Base-by-base conservation (phyloP, 768 basidiomycete genomes). In the Ephemerocybe angulata region DNA sequence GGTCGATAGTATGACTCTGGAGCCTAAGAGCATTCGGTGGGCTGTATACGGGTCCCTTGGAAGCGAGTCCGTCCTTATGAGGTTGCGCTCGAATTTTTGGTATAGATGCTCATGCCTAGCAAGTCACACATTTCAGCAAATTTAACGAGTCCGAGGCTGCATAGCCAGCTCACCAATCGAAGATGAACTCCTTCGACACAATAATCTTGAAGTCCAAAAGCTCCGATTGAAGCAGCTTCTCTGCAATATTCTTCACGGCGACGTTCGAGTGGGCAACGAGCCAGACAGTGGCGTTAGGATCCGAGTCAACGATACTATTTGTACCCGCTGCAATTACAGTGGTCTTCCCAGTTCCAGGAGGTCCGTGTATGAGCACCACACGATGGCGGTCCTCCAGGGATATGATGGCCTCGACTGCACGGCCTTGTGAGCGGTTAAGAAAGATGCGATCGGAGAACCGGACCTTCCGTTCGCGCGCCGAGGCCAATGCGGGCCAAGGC, bases 41-140 rank as follows among this genome's bases (percentile, higher is more conserved):
- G 66, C 60, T 1, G 53, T 65, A 2, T 69, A 53, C 7, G 53
- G 1, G 47, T 67, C 58, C 3, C 64, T 43, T 7, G 47, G 29
- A 24, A 76, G 66, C 4, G 59, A 42, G 55, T 72, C 71, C 27
- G 81, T 78, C 1, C 74, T 67, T 33, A 90, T 81, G 5, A 81
- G 65, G 46, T 85, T 80, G 8, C 60, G 24, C 15, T 60, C 63
- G 35, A 86, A 73, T n/a, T 75, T 65, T 2, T 67, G 58, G 62
- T 90, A 90, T 0, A 87, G 70, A 62, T 89, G 84, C 56, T 88
- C 87, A 67, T 90, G 86, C 87, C 88, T 90, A 52, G n/a, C n/a
- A n/a, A n/a, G n/a, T n/a, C n/a, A n/a, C n/a, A n/a, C n/a, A n/a
- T n/a, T n/a, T n/a, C n/a, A n/a, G n/a, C n/a, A n/a, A n/a, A n/a